These are phyloP conservation scores for Tricholoma matsutake DNA, from an alignment of 768 basidiomycete genomes.

Conservation along the genomic window DNA sequence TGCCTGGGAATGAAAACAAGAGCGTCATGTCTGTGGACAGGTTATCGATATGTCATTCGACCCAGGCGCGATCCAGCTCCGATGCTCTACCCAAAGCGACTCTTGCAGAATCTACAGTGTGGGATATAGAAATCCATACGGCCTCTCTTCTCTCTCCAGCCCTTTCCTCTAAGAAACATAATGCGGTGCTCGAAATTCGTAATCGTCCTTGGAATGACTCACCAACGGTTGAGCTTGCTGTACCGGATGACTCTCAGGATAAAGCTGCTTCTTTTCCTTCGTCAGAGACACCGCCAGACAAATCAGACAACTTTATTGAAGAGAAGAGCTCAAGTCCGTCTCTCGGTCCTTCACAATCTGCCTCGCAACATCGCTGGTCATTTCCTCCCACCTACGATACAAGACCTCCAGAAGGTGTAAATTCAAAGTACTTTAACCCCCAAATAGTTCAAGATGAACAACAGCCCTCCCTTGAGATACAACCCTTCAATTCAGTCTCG, in stretches of 20 bases:
- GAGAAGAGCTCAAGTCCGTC: slow-evolving; percentile 10
- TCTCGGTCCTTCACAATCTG: slow-evolving; percentile 29
- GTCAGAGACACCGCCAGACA: not conserved
- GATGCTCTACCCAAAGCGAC: not conserved
- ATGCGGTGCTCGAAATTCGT: slow-evolving; percentile 5
- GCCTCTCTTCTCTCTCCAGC: slow-evolving; percentile 1
- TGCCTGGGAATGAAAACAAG: not conserved
- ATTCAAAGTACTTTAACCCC: not conserved
- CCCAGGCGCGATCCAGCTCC: not conserved
- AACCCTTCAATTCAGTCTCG: not conserved
- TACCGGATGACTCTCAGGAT: not conserved
- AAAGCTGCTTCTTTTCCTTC: not conserved
- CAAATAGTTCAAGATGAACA: not conserved
- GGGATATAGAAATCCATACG: slow-evolving; percentile 30
- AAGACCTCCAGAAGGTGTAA: not conserved
- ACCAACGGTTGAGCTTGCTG: not conserved
- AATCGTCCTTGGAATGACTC: slow-evolving; percentile 6
- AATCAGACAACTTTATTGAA: not conserved
- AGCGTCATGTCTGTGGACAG: not conserved
- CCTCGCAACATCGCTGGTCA: slow-evolving; percentile 17
- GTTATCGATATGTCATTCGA: not conserved
- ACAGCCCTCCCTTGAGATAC: not conserved
- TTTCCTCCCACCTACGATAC: not conserved
- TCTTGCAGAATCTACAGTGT: slow-evolving; percentile 18
- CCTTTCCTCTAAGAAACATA: not conserved